phyloP scores from a whole-genome alignment of 1,284 basidiomycete species.

The Amylostereum areolatum region DNA sequence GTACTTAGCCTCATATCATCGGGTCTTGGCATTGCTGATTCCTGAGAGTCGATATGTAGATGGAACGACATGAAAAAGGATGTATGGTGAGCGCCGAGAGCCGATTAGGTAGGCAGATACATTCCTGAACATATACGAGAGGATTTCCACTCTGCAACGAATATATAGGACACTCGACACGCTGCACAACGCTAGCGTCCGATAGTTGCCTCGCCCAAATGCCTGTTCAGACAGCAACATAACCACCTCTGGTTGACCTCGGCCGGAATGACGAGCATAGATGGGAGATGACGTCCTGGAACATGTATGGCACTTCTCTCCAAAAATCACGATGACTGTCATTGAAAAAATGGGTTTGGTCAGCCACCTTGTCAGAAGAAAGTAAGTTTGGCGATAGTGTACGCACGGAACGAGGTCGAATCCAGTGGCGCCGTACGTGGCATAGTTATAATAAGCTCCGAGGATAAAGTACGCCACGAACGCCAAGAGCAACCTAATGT shows the following conservation, averaged over 20 bases:
- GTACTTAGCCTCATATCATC: too few relatives aligned
- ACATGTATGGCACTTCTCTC: conserved; percentile 81
- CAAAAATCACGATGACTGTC: conserved; percentile 80
- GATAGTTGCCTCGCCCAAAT: background rate
- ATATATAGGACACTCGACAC: too few relatives aligned
- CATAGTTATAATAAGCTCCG: conserved; percentile 81
- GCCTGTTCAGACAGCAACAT: conserved; percentile 59
- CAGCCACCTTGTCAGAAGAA: conserved; percentile 3
- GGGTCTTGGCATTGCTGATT: too few relatives aligned
- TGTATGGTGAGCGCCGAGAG: too few relatives aligned
- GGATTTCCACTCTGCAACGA: too few relatives aligned
- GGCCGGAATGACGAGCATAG: conserved; percentile 67
- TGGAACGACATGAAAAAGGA: too few relatives aligned
- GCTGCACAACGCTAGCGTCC: too few relatives aligned
- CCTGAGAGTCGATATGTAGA: too few relatives aligned
- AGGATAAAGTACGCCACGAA: conserved; percentile 64
- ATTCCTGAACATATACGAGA: too few relatives aligned
- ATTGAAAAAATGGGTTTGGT: conserved; percentile 5
- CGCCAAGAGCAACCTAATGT: conserved; percentile 54
- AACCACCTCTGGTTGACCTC: conserved; percentile 62
- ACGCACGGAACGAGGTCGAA: conserved; percentile 75
- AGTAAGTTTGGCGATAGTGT: background rate
- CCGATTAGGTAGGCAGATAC: too few relatives aligned
- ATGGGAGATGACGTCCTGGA: conserved; percentile 69
- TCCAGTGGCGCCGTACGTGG: conserved; percentile 75